Evolutionary conservation across 352 stramenopile genomes (phyloP).

Genomic region (Pythium apleroticum): DNA sequence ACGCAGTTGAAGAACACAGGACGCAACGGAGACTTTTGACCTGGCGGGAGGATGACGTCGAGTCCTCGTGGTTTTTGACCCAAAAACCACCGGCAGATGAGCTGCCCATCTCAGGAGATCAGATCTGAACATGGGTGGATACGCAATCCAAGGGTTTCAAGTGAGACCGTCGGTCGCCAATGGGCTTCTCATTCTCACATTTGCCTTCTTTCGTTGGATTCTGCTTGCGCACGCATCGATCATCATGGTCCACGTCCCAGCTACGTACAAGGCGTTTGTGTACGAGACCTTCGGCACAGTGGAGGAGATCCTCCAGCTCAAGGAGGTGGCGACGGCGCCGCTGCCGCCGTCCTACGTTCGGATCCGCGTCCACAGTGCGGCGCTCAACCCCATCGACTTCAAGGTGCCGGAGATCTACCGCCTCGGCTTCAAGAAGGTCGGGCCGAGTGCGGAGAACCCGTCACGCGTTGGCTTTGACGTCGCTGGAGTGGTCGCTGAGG

Average conservation of each 20-base stretch:
- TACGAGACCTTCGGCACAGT: slow-evolving; percentile 33
- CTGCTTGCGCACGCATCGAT: not conserved
- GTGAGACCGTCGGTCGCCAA: not conserved
- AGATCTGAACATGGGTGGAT: not conserved
- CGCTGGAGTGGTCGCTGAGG: slow-evolving; percentile 32
- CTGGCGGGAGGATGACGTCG: not conserved
- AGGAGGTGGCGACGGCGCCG: slow-evolving; percentile 11
- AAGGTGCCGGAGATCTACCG: slow-evolving; percentile 15
- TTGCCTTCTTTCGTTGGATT: not conserved
- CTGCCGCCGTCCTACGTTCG: slow-evolving; percentile 31
- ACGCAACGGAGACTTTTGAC: not conserved
- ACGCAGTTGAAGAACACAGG: not conserved
- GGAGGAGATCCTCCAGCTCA: slow-evolving; percentile 30
- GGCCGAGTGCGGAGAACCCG: slow-evolving; percentile 24
- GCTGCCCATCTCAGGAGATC: not conserved
- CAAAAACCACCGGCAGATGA: not conserved
- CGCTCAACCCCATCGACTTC: slow-evolving; percentile 35
- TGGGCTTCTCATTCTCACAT: not conserved
- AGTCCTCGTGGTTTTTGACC: not conserved
- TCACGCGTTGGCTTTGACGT: slow-evolving; percentile 38
- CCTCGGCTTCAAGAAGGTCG: slow-evolving; percentile 4
- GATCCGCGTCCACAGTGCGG: slow-evolving; percentile 35
- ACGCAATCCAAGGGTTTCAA: not conserved
- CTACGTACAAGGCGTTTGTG: slow-evolving; percentile 28
- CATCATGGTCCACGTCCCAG: not conserved